Base-by-base conservation (phyloP, 768 basidiomycete genomes). In the Royoungia palumana region DNA sequence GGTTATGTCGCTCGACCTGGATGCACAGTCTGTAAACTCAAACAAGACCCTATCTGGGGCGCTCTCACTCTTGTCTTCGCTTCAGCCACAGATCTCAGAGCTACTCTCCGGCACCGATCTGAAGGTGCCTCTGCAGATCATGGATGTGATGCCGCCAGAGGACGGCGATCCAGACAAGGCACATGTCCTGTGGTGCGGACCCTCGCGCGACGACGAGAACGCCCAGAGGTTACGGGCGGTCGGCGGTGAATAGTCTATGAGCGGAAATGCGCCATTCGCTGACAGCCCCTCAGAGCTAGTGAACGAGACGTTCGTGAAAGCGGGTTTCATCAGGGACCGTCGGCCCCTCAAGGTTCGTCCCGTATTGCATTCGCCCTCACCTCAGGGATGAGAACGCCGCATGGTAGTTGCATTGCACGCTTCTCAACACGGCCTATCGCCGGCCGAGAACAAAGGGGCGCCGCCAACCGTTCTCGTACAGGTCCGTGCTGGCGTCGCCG, bases 131-230 rank as follows among this genome's bases (percentile, higher is more conserved):
- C 67, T 89, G 11, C 71, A 79, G 6, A 58, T 58, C 11, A 64
- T 87, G 61, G 69, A 79, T 40, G 72, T 82, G 43, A 74, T 78
- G 76, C 63, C 64, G n/a, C 69, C 73, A 0, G 68, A 72, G 5
- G 52, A 64, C 1, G 62, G 69, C 0, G 56, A 68, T 58, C 62
- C 58, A 17, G 56, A 70, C 57, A 55, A 70, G 36, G 81, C 81
- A 6, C 76, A 81, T 46, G 79, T 84, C 19, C 69, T 86, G 21
- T 85, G 76, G 70, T 53, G 76, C 11, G 81, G 79, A 1, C 82
- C 84, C 1, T 48, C 63, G 6, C 51, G 60, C 40, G 65, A 71
- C 44, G 55, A 57, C 10, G 65, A 69, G 24, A 62, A 68, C 10
- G 65, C 65, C 2, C 47, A 34, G 30, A 56, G 60, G 35, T 46